These are phyloP conservation scores for Colletotrichum gigasporum DNA, from an alignment of 2,329 filamentous ascomycete genomes.

Conservation along the genomic window DNA sequence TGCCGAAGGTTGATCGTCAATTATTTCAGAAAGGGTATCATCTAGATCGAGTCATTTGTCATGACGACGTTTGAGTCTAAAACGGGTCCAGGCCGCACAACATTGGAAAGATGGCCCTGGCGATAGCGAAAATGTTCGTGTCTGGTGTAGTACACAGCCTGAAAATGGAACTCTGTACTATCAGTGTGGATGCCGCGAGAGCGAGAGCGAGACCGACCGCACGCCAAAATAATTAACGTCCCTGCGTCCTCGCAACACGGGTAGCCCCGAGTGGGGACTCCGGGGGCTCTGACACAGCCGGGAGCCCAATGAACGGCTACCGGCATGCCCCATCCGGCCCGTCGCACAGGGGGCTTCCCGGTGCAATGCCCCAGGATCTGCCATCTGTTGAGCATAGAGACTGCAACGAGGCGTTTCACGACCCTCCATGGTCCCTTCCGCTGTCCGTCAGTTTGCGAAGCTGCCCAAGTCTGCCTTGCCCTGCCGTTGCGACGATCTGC, in stretches of 20 bases:
- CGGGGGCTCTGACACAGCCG: background rate
- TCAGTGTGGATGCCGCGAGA: background rate
- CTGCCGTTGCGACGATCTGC: conserved; percentile 16
- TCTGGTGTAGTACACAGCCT: conserved; percentile 16
- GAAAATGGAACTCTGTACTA: background rate
- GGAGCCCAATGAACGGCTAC: background rate
- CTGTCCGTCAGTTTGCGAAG: background rate
- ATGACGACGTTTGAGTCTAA: conserved; percentile 11
- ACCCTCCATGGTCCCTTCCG: background rate
- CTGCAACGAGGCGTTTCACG: conserved; percentile 8
- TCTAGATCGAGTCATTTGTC: conserved; percentile 15
- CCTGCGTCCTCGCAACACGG: conserved; percentile 10
- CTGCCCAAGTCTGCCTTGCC: conserved; percentile 16
- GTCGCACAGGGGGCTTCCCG: background rate
- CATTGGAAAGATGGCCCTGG: background rate
- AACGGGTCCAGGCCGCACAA: conserved; percentile 4
- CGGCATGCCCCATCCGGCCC: background rate
- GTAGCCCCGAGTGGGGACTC: conserved; percentile 9
- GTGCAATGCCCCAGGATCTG: background rate
- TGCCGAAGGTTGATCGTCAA: background rate
- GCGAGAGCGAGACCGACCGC: conserved; percentile 24
- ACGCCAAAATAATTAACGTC: background rate
- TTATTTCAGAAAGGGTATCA: conserved; percentile 5
- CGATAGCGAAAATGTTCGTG: background rate
- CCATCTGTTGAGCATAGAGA: background rate